phyloP scores from a whole-genome alignment of 176 grass and related monocot species.

The Ensete glaucum region DNA sequence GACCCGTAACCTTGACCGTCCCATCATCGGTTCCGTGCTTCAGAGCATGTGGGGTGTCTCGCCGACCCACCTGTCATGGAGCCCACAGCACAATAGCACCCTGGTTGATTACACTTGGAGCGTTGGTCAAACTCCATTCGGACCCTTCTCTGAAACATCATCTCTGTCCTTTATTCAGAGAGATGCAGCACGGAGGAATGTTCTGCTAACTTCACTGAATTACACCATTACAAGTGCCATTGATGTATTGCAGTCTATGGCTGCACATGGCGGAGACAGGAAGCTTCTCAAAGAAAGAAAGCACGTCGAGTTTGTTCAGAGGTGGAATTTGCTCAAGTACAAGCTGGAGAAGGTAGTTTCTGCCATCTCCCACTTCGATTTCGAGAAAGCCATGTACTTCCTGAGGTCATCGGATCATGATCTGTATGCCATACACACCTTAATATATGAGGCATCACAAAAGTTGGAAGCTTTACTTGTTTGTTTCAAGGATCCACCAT shows the following conservation, averaged over 20 bases:
- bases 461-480: conserved; percentile 77
- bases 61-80: conserved; percentile 74
- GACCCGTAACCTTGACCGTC: conserved; percentile 68
- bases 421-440: conserved; percentile 65
- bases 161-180: conserved; percentile 89
- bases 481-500: conserved; percentile 93
- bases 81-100: conserved; percentile 58
- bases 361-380: conserved; percentile 79
- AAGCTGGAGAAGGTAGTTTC: conserved; percentile 90
- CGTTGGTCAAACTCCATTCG: conserved; percentile 83
- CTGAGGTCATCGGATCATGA: conserved; percentile 83
- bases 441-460: conserved; percentile 77
- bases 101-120: conserved; percentile 93
- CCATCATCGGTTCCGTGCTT: conserved; percentile 68
- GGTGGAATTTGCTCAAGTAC: conserved; percentile 81
- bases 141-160: conserved; percentile 70
- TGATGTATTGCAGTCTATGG: conserved; percentile 62
- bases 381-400: conserved; percentile 76
- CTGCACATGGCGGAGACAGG: conserved; percentile 63
- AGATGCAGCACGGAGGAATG: conserved; percentile 79
- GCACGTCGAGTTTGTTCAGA: conserved; percentile 79
- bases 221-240: conserved; percentile 63
- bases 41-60: conserved; percentile 93
- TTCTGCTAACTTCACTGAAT: conserved; percentile 83
- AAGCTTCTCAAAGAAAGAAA: conserved; percentile 81